Evolutionary conservation across 371 early-diverging fungal species (phyloP), one percentile per base, ranked within the genome.

Genomic region (Mortierella sp.): DNA sequence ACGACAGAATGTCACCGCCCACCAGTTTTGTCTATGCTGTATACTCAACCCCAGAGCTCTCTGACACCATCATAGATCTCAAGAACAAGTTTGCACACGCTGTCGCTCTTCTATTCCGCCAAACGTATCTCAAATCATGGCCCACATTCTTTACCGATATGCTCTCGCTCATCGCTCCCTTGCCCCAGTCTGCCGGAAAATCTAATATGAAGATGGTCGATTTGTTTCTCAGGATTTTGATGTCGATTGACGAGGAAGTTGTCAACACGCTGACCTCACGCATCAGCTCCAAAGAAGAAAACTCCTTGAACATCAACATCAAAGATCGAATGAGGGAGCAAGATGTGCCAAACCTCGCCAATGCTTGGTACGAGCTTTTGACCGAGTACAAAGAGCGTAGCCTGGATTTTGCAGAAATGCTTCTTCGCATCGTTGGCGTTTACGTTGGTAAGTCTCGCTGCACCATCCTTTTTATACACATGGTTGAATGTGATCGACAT

Each of bases 321-420:
- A 98, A 98, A 79, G 98, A 98, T 71, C 83, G 84, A 5, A 97
- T 98, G 97, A 89, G 98, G 37, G 86, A 92, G 61, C 86, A 88
- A 24, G 94, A 94, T 56, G 89, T 96, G 51, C 88, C 88, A 30
- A 66, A 81, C 14, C 81, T 98, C 60, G 88, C 94, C 4, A 83
- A 88, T 6, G 85, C 84, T 15, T 97, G 97, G 97, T 90, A 92
- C 50, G 87, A 90, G 46, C 76, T 90, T 37, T 60, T 86, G 60
- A 76, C 83, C 42, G 86, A 87, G 43, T 89, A 85, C 64, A 83
- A 85, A 65, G 67, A 64, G 5, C 65, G 72, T 9, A 83, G 89
- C 41, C 69, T 82, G 6, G 83, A 79, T 12, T 85, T 93, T 50
- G 90, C 92, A 17, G 87, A 84, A 56, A 66, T 84, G 50, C 86